Percentiles rank a stretch among this genome's conserved stretches.
Conservation (phyloP, 352 stramenopile genomes). For the Phytophthora meadii region DNA sequence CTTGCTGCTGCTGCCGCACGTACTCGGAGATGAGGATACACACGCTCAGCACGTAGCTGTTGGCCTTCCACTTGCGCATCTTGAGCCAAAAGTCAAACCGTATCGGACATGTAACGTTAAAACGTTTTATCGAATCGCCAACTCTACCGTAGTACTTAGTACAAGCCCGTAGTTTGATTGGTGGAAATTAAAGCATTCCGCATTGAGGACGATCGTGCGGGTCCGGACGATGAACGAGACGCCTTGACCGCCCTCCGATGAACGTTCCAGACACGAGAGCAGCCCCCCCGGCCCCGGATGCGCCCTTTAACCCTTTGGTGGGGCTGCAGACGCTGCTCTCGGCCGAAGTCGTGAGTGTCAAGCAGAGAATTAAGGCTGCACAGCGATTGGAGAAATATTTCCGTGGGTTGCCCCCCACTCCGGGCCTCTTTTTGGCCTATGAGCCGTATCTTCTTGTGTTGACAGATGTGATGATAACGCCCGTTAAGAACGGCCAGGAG, state of each 20-base stretch:
- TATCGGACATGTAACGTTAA: too few relatives aligned
- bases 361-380: slow-evolving; percentile 52
- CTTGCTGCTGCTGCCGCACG: slow-evolving; percentile 52
- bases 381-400: slow-evolving; percentile 58
- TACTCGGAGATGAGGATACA: slow-evolving; percentile 57
- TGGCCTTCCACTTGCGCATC: slow-evolving; percentile 49
- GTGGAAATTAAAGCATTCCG: slow-evolving; percentile 3
- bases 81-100: too few relatives aligned
- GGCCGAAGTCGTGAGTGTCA: slow-evolving; percentile 39
- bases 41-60: slow-evolving; percentile 60
- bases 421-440: slow-evolving; percentile 46
- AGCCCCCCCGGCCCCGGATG: slow-evolving; percentile 1
- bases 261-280: slow-evolving; percentile 15
- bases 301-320: slow-evolving; percentile 46
- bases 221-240: slow-evolving; percentile 38
- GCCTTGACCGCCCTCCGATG: slow-evolving; percentile 29
- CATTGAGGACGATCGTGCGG: neutral
- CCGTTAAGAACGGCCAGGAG: slow-evolving; percentile 39
- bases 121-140: too few relatives aligned
- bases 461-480: slow-evolving; percentile 41
- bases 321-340: slow-evolving; percentile 56
- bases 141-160: too few relatives aligned
- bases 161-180: slow-evolving; percentile 1
- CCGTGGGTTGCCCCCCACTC: slow-evolving; percentile 25
- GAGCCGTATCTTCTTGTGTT: slow-evolving; percentile 60